phyloP scores from a whole-genome alignment of 331 rosid species.

The Quercus lobata region DNA sequence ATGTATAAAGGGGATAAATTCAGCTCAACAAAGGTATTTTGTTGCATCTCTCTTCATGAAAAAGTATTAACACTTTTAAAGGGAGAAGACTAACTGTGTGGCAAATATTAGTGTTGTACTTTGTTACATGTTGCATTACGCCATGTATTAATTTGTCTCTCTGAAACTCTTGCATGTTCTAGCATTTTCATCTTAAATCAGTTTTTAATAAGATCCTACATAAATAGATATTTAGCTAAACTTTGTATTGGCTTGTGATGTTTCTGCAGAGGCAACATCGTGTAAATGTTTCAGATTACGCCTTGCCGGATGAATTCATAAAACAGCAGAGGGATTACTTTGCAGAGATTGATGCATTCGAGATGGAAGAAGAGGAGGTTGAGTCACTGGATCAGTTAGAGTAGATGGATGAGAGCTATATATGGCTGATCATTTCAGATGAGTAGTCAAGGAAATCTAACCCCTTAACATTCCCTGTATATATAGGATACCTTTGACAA shows the following conservation, averaged over 20 bases:
- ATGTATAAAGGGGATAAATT: background rate
- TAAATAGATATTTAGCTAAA: constrained; percentile 1
- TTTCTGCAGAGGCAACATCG: constrained; percentile 30
- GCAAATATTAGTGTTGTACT: background rate
- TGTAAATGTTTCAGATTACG: background rate
- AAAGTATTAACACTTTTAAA: background rate
- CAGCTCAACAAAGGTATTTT: background rate
- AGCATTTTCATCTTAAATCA: background rate
- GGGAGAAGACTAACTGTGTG: background rate
- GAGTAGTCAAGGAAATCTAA: background rate
- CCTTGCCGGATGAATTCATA: constrained; percentile 29
- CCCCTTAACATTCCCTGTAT: constrained; percentile 1
- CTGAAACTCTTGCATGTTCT: background rate
- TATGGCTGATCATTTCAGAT: background rate
- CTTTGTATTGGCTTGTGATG: background rate
- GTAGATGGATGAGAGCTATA: background rate
- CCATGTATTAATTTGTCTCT: background rate
- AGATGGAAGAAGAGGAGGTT: constrained; percentile 45
- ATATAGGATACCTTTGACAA: constrained; percentile 10
- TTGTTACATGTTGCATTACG: background rate
- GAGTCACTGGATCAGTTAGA: constrained; percentile 27
- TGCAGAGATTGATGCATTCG: constrained; percentile 51
- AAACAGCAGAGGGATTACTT: constrained; percentile 44
- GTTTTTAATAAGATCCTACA: background rate
- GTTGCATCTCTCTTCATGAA: background rate